A percentile compares a stretch with the other conserved stretches of the same genome.
These are phyloP conservation scores for Leptographium galeiforme DNA, from an alignment of 2,329 filamentous ascomycete genomes.

Conservation along the genomic window DNA sequence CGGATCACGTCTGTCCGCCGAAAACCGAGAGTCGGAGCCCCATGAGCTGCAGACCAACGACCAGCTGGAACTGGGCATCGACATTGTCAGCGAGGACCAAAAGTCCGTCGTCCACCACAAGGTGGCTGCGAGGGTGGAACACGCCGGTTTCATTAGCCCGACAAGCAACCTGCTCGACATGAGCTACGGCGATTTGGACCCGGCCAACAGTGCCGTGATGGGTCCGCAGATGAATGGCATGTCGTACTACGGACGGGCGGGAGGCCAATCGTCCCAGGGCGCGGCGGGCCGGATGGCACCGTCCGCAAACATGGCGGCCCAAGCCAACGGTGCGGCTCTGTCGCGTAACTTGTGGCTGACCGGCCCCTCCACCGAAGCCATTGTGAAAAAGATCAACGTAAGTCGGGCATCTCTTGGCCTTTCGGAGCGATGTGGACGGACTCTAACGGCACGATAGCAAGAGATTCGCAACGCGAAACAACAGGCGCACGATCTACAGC, in stretches of 20 bases:
- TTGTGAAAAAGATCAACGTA: slow-evolving; percentile 77
- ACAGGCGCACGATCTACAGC: slow-evolving; percentile 72
- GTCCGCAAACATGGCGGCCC: slow-evolving; percentile 33
- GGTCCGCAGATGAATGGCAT: slow-evolving; percentile 49
- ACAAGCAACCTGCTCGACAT: slow-evolving; percentile 71
- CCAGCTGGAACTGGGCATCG: slow-evolving; percentile 87
- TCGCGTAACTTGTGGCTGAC: slow-evolving; percentile 77
- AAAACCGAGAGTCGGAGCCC: slow-evolving; percentile 92
- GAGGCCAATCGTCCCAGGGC: slow-evolving; percentile 50
- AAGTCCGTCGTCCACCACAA: slow-evolving; percentile 98
- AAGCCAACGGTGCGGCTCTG: slow-evolving; percentile 49
- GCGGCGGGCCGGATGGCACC: slow-evolving; percentile 49
- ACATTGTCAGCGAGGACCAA: slow-evolving; percentile 97
- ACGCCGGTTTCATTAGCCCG: slow-evolving; percentile 70
- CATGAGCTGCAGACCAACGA: slow-evolving; percentile 87
- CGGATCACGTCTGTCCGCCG: slow-evolving; percentile 72
- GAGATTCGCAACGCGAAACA: slow-evolving; percentile 85
- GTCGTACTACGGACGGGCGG: slow-evolving; percentile 56
- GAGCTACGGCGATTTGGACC: slow-evolving; percentile 85
- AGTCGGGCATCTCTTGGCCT: slow-evolving; percentile 21
- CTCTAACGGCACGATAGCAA: slow-evolving; percentile 34
- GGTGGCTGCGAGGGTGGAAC: slow-evolving; percentile 90
- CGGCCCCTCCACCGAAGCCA: slow-evolving; percentile 84
- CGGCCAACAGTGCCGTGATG: slow-evolving; percentile 60
- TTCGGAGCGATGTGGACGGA: background rate